Evolutionary conservation across 148 eudicot genomes (phyloP), one percentile per base, ranked within the genome.

Genomic region (Vaccinium vitisidaea): DNA sequence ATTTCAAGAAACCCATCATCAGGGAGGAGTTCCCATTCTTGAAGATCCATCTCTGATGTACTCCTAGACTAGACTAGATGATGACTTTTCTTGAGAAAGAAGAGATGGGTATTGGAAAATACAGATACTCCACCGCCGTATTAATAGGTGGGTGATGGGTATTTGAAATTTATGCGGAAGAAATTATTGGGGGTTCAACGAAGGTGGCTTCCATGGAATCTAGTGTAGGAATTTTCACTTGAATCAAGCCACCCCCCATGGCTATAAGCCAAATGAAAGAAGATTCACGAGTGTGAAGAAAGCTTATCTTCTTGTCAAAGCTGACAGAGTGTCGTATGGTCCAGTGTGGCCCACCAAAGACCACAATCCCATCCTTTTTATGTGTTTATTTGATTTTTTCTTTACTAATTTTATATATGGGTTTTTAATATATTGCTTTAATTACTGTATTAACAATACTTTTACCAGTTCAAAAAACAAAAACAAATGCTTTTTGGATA

Each of bases 11-110:
- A 91, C 3, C 91, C 94, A 69, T 91, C 91, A 71, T 91, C 91
- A 55, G 98, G 90, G 23, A 96, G 86, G 74, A 91, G 54, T 84
- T 92, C 99, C 99, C 99, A 96, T 86, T 93, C 98, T 3, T 94
- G 90, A 84, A 96, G 89, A 90, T 96, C 98, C 99, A 94, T 95
- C 16, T 80, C 84, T 58, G 67, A 43, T 15, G 10, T 18, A 18
- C n/a, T 27, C 30, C 30, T 7, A 73, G 39, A 36, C 18, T 13
- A 52, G 39, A 18, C 6, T 43, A 5, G 46, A 43, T 5, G 46
- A 43, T 43, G 46, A 43, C 23, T 81, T 61, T 12, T 11, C 16
- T 43, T 54, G 46, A 36, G 27, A 46, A 30, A 39, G 59, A 2
- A 70, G 25, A 15, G 7, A 15, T 52, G 63, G 56, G 63, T 27